Evolutionary conservation across 2,329 filamentous ascomycete genomes (phyloP).

Genomic region (Cercospora beticola): DNA sequence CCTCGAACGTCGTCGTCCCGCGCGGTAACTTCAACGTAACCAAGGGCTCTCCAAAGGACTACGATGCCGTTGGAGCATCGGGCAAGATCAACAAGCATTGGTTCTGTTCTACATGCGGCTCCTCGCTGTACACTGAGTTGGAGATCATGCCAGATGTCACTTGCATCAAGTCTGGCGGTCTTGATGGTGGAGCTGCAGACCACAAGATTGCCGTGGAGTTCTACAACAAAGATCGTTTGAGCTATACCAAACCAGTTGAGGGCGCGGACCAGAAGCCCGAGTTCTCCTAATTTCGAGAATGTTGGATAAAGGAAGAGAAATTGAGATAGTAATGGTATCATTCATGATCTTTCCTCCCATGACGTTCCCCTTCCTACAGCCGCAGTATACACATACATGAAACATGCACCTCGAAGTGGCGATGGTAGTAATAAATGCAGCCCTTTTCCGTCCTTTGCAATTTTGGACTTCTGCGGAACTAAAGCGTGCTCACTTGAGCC

Average conservation of each 20-base stretch:
- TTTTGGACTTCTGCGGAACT: not conserved
- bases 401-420: not conserved
- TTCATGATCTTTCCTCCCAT: not conserved
- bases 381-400: not conserved
- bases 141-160: constrained; percentile 55
- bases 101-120: constrained; percentile 56
- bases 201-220: constrained; percentile 50
- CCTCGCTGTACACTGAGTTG: constrained; percentile 52
- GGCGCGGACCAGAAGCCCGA: constrained; percentile 52
- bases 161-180: constrained; percentile 53
- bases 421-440: not conserved
- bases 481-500: not conserved
- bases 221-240: constrained; percentile 53
- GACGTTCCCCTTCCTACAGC: not conserved
- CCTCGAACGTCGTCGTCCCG: constrained; percentile 55
- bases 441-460: not conserved
- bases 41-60: constrained; percentile 52
- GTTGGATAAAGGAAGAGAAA: not conserved
- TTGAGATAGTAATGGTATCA: not conserved
- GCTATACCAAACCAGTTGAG: constrained; percentile 45
- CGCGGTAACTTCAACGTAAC: constrained; percentile 50
- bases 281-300: constrained; percentile 22
- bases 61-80: constrained; percentile 49
- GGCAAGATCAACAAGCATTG: constrained; percentile 58
- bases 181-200: constrained; percentile 52